These are phyloP conservation scores for Fusarium tanahbumbuense DNA, from an alignment of 2,329 filamentous ascomycete species.

Conservation along the genomic window DNA sequence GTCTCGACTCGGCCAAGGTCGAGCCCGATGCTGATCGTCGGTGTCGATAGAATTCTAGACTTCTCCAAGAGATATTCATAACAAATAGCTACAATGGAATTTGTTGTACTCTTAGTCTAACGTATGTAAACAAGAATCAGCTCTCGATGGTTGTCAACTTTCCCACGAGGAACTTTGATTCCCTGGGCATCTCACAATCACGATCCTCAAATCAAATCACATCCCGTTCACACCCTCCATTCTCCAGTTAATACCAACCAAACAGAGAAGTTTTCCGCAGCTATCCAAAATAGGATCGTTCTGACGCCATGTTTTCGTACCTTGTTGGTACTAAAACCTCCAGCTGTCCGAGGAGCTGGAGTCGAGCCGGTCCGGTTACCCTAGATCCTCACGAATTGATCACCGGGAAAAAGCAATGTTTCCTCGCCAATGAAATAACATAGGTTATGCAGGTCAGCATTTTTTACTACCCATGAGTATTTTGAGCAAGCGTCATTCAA, in stretches of 20 bases:
- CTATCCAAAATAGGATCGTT: conserved; percentile 24
- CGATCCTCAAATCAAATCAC: conserved; percentile 36
- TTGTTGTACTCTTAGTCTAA: neutral
- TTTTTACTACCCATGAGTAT: no score
- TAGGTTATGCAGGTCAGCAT: neutral
- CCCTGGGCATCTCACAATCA: conserved; percentile 31
- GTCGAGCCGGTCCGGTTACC: conserved; percentile 35
- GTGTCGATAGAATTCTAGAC: conserved; percentile 1
- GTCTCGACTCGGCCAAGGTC: neutral
- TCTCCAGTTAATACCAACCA: conserved; percentile 40
- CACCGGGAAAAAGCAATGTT: neutral
- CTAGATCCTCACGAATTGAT: conserved; percentile 3
- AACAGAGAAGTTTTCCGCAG: conserved; percentile 23
- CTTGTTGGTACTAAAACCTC: conserved; percentile 16
- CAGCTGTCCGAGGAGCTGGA: conserved; percentile 13
- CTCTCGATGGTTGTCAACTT: conserved; percentile 7
- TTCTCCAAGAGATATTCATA: neutral
- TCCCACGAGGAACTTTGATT: conserved; percentile 26
- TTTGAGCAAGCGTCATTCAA: neutral
- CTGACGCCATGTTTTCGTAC: conserved; percentile 42
- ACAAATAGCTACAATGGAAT: neutral
- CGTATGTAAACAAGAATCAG: conserved; percentile 6
- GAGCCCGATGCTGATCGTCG: neutral
- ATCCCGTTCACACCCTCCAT: conserved; percentile 24
- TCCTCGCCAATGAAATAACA: neutral